Percentiles rank a stretch among this genome's conserved stretches.
phyloP scores from a whole-genome alignment of 2,329 filamentous ascomycete genomes.

The Neofusicoccum cordaticola region DNA sequence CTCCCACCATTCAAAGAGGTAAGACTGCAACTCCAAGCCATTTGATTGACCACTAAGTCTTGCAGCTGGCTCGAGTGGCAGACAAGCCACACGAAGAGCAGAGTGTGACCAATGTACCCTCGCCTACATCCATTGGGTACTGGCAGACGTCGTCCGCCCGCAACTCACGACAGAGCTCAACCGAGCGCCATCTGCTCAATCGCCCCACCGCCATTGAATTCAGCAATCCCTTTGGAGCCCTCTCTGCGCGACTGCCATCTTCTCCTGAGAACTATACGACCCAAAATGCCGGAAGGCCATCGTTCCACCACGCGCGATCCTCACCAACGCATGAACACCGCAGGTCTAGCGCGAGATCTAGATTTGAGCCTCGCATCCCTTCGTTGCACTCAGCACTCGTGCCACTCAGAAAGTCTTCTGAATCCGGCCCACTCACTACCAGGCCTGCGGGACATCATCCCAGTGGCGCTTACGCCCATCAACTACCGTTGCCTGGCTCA shows the following conservation, averaged over 20 bases:
- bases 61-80: neutral
- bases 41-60: neutral
- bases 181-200: neutral
- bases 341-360: neutral
- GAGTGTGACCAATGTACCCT: neutral
- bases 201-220: neutral
- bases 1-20: neutral
- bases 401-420: neutral
- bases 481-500: neutral
- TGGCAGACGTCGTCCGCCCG: neutral
- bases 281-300: neutral
- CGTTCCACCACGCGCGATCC: neutral
- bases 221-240: too few relatives aligned
- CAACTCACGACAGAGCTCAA: neutral
- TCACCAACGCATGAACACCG: neutral
- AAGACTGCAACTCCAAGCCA: neutral
- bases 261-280: neutral
- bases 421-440: neutral
- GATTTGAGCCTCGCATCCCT: constrained; percentile 3
- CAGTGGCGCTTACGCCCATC: neutral
- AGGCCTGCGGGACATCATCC: neutral
- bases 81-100: neutral
- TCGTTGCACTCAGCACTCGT: neutral
- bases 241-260: constrained; percentile 20
- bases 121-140: neutral